A percentile compares a stretch with the other conserved stretches of the same genome.
These are phyloP conservation scores for Rostrohypoxylon terebratum DNA, from an alignment of 495 filamentous ascomycete species.

Conservation along the genomic window DNA sequence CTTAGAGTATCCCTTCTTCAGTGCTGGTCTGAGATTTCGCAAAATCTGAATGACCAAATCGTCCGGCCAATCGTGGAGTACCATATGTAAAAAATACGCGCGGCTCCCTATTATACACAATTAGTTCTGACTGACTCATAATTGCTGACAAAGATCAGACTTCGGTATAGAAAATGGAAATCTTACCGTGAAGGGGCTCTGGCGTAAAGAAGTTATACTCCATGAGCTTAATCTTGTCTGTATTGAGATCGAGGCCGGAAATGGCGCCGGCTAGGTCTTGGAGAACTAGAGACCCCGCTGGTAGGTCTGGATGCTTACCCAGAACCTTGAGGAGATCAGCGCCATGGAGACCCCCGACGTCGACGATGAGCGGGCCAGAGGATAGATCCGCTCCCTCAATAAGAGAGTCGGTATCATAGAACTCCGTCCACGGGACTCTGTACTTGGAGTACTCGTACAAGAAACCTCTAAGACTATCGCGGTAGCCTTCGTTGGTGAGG, in stretches of 20 bases:
- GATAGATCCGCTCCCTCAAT: conserved; percentile 42
- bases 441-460: conserved; percentile 39
- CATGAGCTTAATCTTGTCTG: conserved; percentile 46
- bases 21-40: conserved; percentile 32
- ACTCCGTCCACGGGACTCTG: conserved; percentile 44
- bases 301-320: conserved; percentile 49
- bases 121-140: conserved; percentile 22
- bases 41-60: conserved; percentile 31
- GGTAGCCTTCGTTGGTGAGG: conserved; percentile 24
- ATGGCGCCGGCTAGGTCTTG: conserved; percentile 56
- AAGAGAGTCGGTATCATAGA: conserved; percentile 43
- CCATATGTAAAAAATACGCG: conserved; percentile 56
- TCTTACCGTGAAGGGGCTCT: conserved; percentile 49
- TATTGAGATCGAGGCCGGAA: conserved; percentile 32
- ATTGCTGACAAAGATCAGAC: conserved; percentile 1
- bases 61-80: conserved; percentile 63
- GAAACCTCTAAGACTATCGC: conserved; percentile 34
- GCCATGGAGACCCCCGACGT: conserved; percentile 59
- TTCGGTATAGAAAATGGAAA: conserved; percentile 33
- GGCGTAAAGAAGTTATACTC: conserved; percentile 51
- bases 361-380: conserved; percentile 52
- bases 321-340: conserved; percentile 52
- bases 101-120: conserved; percentile 49
- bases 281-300: conserved; percentile 52
- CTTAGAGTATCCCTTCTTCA: conserved; percentile 48